Evolutionary conservation across 1,139 yeast genomes (phyloP), one percentile per base, ranked within the genome.

Genomic region (Debaryomyces sp.): DNA sequence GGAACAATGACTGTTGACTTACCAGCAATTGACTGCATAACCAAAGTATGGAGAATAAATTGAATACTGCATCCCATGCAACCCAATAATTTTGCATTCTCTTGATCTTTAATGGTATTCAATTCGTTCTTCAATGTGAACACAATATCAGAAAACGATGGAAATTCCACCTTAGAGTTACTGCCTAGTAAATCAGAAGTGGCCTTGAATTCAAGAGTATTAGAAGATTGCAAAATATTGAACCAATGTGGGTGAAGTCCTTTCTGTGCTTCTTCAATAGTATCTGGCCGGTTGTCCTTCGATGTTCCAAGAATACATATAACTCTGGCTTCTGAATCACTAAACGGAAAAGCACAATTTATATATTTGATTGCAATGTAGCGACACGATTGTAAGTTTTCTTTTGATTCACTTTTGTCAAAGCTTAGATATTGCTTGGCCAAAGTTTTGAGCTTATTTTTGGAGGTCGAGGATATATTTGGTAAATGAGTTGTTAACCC

Each of bases 161-260:
- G 87, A 50, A 82, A 80, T n/a, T 55, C 50, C 0, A 76, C 66
- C 2, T 56, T 58, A 5, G 68, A 59, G 8, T 63, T 61, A 4
- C 68, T 58, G 0, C 79, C 80, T 34, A 81, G 58, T 13, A 79
- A 59, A 38, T 80, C 82, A 7, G 66, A 47, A 0, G 82, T 77
- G 0, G 82, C 59, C 40, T 70, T 73, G 53, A 70, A 70, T n/a
- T 73, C 78, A 0, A 53, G 50, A 0, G 73, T 67, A 41, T 71
- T 73, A 5, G 80, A 66, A 0, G 82, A 71, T 55, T 75, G 80
- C 41, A 74, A 60, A 35, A 37, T 64, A 45, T 70, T 72, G 60
- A 80, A 84, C 82, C 86, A 80, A 59, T 88, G 81, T 0, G 97
- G 97, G 61, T 89, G 85, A 26, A 94, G 71, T 0, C 98, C 98